Percentiles rank a stretch among this genome's conserved stretches.
Evolutionary conservation across 2,329 filamentous ascomycete genomes (phyloP).

Genomic region (Lojkania enalia): DNA sequence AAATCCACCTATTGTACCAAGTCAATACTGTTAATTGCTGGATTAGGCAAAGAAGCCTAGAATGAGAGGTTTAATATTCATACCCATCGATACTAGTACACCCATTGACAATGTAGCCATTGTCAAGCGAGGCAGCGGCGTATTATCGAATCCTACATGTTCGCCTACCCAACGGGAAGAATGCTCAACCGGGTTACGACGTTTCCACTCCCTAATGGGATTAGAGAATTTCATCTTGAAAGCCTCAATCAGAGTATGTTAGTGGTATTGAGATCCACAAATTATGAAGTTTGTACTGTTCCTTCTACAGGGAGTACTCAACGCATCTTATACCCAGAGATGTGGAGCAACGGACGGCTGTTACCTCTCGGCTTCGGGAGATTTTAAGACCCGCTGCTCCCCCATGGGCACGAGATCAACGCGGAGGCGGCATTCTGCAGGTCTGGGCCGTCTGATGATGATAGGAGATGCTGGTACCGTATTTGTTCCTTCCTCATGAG

Average conservation of each 20-base stretch:
- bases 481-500: background rate
- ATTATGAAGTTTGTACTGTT: no score
- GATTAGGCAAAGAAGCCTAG: background rate
- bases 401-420: background rate
- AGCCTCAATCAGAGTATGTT: no score
- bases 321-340: no score
- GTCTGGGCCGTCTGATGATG: no score
- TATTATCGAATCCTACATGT: constrained; percentile 28
- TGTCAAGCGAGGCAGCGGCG: constrained; percentile 27
- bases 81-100: constrained; percentile 36
- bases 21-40: background rate
- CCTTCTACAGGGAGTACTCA: no score
- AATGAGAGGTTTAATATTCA: background rate
- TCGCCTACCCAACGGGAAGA: constrained; percentile 19
- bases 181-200: constrained; percentile 18
- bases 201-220: constrained; percentile 20
- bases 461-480: background rate
- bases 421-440: background rate
- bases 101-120: constrained; percentile 28
- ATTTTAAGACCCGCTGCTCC: background rate
- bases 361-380: no score
- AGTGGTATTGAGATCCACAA: no score
- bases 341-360: no score
- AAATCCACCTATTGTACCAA: constrained; percentile 28
- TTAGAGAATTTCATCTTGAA: constrained; percentile 21